Evolutionary conservation across 179 eudicot species (phyloP).

Genomic region (Heliamphora pulchella): DNA sequence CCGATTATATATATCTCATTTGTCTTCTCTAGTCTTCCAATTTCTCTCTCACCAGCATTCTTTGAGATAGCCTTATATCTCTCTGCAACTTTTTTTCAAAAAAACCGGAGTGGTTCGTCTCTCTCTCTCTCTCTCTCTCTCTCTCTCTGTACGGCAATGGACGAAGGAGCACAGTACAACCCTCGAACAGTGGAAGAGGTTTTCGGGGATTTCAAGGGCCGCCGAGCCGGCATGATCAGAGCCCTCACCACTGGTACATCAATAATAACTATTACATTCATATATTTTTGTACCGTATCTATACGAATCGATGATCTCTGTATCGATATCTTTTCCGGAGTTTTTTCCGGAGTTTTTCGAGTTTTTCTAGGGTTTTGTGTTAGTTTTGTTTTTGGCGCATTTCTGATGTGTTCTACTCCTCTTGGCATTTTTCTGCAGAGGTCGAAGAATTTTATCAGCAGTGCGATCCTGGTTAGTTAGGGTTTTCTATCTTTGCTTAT

Average conservation of each 20-base stretch:
- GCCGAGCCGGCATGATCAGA: constrained; percentile 29
- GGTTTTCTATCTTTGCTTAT: not conserved
- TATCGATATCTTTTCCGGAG: not conserved
- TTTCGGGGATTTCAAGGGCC: constrained; percentile 31
- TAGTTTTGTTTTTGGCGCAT: not conserved
- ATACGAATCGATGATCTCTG: not conserved
- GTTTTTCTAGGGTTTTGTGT: not conserved
- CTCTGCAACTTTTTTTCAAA: not conserved
- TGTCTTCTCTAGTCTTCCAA: not conserved
- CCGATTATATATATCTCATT: not conserved
- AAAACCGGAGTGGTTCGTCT: not conserved
- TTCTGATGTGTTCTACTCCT: not conserved
- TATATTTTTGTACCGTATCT: not conserved
- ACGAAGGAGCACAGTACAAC: constrained; percentile 26
- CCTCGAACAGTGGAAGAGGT: constrained; percentile 31
- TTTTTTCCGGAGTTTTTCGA: not conserved
- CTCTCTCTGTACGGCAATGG: constrained; percentile 21
- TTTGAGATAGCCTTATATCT: not conserved
- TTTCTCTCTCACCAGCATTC: not conserved
- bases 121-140: not conserved
- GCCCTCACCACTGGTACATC: constrained; percentile 31
- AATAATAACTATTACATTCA: not conserved
- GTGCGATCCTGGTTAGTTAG: constrained; percentile 35
- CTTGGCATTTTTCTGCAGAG: constrained; percentile 20
- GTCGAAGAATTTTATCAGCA: constrained; percentile 29